phyloP scores from a whole-genome alignment of 352 stramenopile species.

The Phytophthora gonapodyides region DNA sequence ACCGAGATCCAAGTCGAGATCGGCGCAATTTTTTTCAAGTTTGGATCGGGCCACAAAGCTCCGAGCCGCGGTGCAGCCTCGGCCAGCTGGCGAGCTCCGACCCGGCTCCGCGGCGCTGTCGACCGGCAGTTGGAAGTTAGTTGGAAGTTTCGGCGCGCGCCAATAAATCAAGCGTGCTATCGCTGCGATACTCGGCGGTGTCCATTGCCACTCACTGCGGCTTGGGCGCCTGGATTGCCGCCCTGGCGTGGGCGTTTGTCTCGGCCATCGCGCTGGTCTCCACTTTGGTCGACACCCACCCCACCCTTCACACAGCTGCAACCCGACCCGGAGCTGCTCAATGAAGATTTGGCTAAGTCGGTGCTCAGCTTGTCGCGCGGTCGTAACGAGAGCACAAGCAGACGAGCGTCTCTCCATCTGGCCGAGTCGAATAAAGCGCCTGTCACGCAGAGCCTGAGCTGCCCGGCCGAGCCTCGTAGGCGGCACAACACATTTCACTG shows the following conservation, averaged over 20 bases:
- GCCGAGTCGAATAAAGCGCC: slow-evolving; percentile 18
- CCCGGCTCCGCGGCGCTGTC: slow-evolving; percentile 2
- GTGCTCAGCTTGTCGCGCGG: background rate
- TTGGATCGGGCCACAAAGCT: slow-evolving; percentile 22
- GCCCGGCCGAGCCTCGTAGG: slow-evolving; percentile 1
- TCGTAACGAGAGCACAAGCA: slow-evolving; percentile 3
- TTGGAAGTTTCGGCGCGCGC: background rate
- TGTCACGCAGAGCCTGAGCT: slow-evolving; percentile 5
- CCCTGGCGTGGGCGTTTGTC: background rate
- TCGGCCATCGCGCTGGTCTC: background rate
- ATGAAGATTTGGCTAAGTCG: slow-evolving; percentile 27
- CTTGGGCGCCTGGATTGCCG: background rate
- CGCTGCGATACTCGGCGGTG: slow-evolving; percentile 19
- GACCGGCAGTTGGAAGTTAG: slow-evolving; percentile 3
- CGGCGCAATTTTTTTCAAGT: background rate
- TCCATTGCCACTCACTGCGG: too few species aligned
- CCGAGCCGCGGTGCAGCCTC: slow-evolving; percentile 17
- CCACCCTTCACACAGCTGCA: background rate
- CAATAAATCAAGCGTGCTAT: slow-evolving; percentile 24
- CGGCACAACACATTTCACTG: slow-evolving; percentile 23
- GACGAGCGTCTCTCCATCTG: slow-evolving; percentile 12
- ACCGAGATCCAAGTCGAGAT: too few species aligned
- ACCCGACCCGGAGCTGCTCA: background rate
- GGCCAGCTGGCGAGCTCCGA: slow-evolving; percentile 22
- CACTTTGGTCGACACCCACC: background rate